Percentiles rank a stretch among this genome's conserved stretches.
Evolutionary conservation across 2,329 filamentous ascomycete genomes (phyloP).

Genomic region (Aspergillus tamarii): DNA sequence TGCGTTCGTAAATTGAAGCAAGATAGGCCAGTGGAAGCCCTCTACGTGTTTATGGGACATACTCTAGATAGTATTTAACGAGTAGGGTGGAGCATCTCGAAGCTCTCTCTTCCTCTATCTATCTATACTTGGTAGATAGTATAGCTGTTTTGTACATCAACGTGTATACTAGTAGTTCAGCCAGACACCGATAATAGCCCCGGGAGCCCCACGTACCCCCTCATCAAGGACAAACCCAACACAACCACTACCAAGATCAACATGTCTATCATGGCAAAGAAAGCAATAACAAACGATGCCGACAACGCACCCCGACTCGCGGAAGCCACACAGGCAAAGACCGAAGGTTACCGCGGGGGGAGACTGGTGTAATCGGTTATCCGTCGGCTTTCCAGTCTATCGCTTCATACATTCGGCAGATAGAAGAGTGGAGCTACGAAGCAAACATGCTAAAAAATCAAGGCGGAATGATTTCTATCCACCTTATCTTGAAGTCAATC

Average conservation of each 20-base stretch:
- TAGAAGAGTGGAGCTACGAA: conserved; percentile 2
- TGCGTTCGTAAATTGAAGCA: too few species aligned
- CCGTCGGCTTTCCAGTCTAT: conserved; percentile 19
- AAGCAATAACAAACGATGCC: background rate
- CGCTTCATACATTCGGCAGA: conserved; percentile 27
- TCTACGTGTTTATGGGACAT: too few species aligned
- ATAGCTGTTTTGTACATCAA: background rate
- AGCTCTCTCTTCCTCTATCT: too few species aligned
- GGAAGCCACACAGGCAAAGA: background rate
- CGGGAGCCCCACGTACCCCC: background rate
- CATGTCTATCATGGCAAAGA: background rate
- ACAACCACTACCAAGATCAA: background rate
- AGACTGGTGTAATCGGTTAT: conserved; percentile 14
- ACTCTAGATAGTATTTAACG: too few species aligned
- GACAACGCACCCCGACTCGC: background rate
- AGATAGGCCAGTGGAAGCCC: too few species aligned
- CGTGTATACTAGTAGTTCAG: too few species aligned
- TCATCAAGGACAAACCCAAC: background rate
- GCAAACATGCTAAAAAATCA: background rate
- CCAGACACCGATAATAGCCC: background rate
- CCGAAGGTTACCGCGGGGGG: background rate
- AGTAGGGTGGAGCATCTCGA: too few species aligned
- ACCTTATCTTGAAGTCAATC: background rate
- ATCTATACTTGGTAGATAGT: too few species aligned
- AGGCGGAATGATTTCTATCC: background rate